phyloP scores from a whole-genome alignment of 1,284 basidiomycete species.

The Microbotryomycetes sp. region DNA sequence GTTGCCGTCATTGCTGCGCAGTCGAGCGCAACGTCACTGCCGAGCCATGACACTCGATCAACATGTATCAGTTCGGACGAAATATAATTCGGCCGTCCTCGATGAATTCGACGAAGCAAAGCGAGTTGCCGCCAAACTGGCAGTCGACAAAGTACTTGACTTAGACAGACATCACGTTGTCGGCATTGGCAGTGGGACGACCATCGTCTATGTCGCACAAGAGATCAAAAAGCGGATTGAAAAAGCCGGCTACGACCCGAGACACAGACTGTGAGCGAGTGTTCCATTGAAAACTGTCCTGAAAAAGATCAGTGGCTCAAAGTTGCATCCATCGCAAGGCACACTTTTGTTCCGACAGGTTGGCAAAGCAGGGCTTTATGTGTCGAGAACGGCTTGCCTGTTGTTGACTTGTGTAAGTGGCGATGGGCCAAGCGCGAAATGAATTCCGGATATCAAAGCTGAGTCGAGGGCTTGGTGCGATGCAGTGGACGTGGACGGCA shows the following conservation, averaged over 20 bases:
- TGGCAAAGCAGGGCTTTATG: conserved; percentile 95
- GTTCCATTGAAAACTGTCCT: too few species aligned
- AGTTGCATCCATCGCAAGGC: too few species aligned
- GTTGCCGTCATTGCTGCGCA: too few species aligned
- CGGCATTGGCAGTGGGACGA: conserved; percentile 82
- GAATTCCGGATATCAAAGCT: neutral
- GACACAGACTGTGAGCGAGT: conserved; percentile 31
- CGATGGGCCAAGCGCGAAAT: conserved; percentile 41
- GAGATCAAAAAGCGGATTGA: too few species aligned
- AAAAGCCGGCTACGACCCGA: too few species aligned
- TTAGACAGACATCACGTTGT: conserved; percentile 62
- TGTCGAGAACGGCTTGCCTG: conserved; percentile 62
- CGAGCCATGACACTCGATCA: too few species aligned
- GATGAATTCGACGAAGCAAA: too few species aligned
- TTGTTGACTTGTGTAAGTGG: conserved; percentile 80
- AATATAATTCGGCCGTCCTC: too few species aligned
- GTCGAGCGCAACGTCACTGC: too few species aligned
- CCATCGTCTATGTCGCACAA: conserved; percentile 93
- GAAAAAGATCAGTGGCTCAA: too few species aligned
- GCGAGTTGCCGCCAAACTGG: neutral
- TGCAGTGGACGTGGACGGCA: conserved; percentile 32
- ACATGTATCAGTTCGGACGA: too few species aligned
- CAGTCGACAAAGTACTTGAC: neutral
- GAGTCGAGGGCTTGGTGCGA: neutral
- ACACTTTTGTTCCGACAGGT: conserved; percentile 80